A percentile compares a stretch with the other conserved stretches of the same genome.
Conservation (phyloP, 2,329 filamentous ascomycete species). For the Penicillium sp. region DNA sequence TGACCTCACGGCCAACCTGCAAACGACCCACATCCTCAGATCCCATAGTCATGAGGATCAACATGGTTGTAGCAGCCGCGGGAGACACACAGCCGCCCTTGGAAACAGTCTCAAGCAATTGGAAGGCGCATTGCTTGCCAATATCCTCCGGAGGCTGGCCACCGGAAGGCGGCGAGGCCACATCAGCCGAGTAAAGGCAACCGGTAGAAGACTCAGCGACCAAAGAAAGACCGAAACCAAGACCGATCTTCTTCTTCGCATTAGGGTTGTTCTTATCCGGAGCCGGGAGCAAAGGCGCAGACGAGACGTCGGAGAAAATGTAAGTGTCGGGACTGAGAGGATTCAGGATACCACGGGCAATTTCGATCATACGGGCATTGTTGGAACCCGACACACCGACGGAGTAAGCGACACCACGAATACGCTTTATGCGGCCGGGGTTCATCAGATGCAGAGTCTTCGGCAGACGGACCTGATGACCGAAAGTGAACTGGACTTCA, state of each 20-base stretch:
- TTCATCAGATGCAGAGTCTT: conserved; percentile 89
- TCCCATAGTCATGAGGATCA: conserved; percentile 96
- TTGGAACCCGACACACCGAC: conserved; percentile 89
- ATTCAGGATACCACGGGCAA: conserved; percentile 83
- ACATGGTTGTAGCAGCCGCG: conserved; percentile 68
- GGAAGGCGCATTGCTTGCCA: conserved; percentile 81
- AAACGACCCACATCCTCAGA: conserved; percentile 91
- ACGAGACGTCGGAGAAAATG: conserved; percentile 69
- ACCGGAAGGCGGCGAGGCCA: conserved; percentile 69
- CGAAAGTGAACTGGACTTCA: conserved; percentile 89
- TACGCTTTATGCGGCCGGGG: conserved; percentile 79
- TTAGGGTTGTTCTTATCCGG: conserved; percentile 65
- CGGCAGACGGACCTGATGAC: conserved; percentile 86
- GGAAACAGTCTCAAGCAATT: conserved; percentile 78
- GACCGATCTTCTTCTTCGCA: conserved; percentile 64
- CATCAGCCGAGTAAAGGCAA: conserved; percentile 83
- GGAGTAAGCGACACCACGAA: conserved; percentile 90
- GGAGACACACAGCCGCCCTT: conserved; percentile 78
- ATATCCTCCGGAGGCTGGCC: conserved; percentile 87
- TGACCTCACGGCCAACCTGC: conserved; percentile 73
- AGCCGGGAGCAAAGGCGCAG: conserved; percentile 61
- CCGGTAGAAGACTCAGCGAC: conserved; percentile 91
- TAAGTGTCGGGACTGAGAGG: conserved; percentile 84
- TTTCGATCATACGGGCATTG: conserved; percentile 92
- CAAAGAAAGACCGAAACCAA: conserved; percentile 86